Percentiles rank a stretch among this genome's conserved stretches.
Evolutionary conservation across 2,329 filamentous ascomycete genomes (phyloP).

Genomic region (Calonectria ilicicola): DNA sequence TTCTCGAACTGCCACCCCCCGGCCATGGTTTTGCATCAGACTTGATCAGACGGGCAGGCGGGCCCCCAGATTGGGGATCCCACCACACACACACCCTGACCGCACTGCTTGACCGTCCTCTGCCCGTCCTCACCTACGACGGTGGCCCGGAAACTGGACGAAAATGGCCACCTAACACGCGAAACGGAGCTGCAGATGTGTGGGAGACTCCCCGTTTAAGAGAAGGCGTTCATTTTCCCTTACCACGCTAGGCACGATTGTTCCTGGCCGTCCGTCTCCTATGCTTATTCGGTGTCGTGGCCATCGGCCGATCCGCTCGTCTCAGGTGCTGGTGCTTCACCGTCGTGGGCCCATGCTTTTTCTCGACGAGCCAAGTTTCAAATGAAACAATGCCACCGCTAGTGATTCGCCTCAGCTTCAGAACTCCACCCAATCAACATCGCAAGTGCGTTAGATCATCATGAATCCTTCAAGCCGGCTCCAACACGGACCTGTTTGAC

Average conservation of each 20-base stretch:
- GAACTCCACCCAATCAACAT: slow-evolving; percentile 37
- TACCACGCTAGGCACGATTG: background rate
- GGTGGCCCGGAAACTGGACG: background rate
- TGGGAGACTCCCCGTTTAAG: slow-evolving; percentile 5
- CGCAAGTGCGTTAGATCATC: slow-evolving; percentile 24
- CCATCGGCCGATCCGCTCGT: slow-evolving; percentile 28
- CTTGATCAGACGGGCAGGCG: slow-evolving; percentile 4
- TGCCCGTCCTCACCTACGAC: background rate
- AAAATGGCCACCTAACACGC: slow-evolving; percentile 1
- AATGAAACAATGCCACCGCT: slow-evolving; percentile 52
- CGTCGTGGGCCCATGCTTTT: slow-evolving; percentile 34
- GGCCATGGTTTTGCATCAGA: slow-evolving; percentile 20
- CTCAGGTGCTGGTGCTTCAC: slow-evolving; percentile 37
- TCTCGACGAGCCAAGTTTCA: slow-evolving; percentile 62
- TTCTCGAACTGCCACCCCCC: background rate
- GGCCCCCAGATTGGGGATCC: slow-evolving; percentile 3
- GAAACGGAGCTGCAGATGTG: background rate
- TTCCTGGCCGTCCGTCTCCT: background rate
- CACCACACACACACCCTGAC: slow-evolving; percentile 7
- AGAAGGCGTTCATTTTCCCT: background rate
- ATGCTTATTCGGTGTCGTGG: background rate
- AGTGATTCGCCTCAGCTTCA: slow-evolving; percentile 30
- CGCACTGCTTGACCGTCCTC: slow-evolving; percentile 8
- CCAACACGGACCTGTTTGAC: slow-evolving; percentile 44
- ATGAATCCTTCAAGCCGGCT: slow-evolving; percentile 32